A percentile compares a stretch with the other conserved stretches of the same genome.
Evolutionary conservation across 345 rosid species (phyloP).

Genomic region (Stellera chamaejasme): DNA sequence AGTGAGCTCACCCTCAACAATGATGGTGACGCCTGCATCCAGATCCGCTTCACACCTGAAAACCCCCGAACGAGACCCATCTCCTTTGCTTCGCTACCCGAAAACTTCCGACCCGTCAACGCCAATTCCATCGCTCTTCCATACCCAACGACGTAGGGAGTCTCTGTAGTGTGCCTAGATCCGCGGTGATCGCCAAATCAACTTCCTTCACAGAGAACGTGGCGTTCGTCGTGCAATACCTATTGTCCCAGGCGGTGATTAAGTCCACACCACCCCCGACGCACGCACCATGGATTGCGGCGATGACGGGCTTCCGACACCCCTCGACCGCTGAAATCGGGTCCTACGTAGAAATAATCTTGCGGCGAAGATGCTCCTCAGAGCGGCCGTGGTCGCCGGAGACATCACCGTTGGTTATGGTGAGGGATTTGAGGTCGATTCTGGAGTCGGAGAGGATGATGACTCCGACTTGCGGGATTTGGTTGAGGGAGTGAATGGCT

Average conservation of each 20-base stretch:
- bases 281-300: slow-evolving; percentile 63
- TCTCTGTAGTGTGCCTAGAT: slow-evolving; percentile 83
- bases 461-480: too few relatives aligned
- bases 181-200: slow-evolving; percentile 70
- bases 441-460: too few relatives aligned
- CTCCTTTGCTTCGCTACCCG: too few relatives aligned
- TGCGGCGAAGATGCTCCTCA: slow-evolving; percentile 43
- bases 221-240: slow-evolving; percentile 55
- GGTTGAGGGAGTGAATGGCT: too few relatives aligned
- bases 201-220: slow-evolving; percentile 80
- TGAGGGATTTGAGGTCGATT: too few relatives aligned
- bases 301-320: too few relatives aligned
- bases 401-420: not conserved
- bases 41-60: slow-evolving; percentile 54
- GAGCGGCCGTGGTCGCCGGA: slow-evolving; percentile 43
- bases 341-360: slow-evolving; percentile 49
- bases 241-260: slow-evolving; percentile 67
- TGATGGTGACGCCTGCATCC: slow-evolving; percentile 30
- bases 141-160: slow-evolving; percentile 73
- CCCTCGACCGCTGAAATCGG: slow-evolving; percentile 78
- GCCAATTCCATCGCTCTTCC: too few relatives aligned
- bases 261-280: slow-evolving; percentile 68
- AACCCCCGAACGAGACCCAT: slow-evolving; percentile 52
- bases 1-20: slow-evolving; percentile 67
- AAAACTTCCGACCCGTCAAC: too few relatives aligned